Evolutionary conservation across 768 basidiomycete species (phyloP), one percentile per base, ranked within the genome.

Genomic region (Botryobasidium botryosum): DNA sequence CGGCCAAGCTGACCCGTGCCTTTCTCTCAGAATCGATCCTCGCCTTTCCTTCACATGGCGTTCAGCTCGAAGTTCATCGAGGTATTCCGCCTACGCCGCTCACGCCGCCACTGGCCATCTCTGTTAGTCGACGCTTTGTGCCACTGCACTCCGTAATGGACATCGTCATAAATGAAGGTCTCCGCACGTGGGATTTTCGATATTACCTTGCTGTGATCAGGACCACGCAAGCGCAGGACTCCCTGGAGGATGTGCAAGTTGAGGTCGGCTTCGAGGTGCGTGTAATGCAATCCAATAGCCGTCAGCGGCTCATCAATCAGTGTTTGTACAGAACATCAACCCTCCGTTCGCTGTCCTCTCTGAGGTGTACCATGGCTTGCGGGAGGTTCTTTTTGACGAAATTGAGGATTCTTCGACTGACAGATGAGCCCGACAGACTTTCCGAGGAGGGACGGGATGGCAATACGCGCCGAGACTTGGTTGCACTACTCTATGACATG

Each of bases 31-130:
- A 86, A 61, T 82, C 79, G 17, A 61, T 85, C 3, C 58, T 83
- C 35, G 64, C 79, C 29, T 57, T 84, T 36, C 75, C 77, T 6
- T 62, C 66, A 1, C 72, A 79, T 43, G 83, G 83, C 8, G 63
- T 87, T 33, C 84, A 86, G 54, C 59, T 86, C 2, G 81, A 85
- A 57, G 77, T 74, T 0, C 72, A 73, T 58, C 64, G 70, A 44
- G 83, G 80, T 1, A 56, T 76, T 26, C 68, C 68, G 58, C 12
- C 47, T 53, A 1, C 55, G 61, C 13, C 46, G 63, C 13, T 57
- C 49, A 37, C 56, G 49, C 40, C 45, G 4, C 13, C 33, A 6
- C 38, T 46, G 3, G 26, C 44, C n/a, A 38, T 51, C 3, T 5
- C 56, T 61, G 60, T 60, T 3, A 62, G 55, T 3, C 67, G 71